These are phyloP conservation scores for Zancudomyces culisetae DNA, from an alignment of 371 early-diverging fungal genomes.

Conservation along the genomic window DNA sequence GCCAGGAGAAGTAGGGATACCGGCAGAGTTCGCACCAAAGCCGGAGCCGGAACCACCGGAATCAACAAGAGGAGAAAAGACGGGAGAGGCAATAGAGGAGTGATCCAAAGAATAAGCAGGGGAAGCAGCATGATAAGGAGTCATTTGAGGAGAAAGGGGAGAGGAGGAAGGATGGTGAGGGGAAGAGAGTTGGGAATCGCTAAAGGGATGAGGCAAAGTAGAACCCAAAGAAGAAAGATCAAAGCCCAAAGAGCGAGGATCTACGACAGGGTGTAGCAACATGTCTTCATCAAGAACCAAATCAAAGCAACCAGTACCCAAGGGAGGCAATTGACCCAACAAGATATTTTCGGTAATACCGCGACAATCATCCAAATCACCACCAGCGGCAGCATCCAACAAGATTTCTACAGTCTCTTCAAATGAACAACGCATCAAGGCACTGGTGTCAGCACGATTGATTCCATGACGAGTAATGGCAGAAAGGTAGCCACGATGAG, in stretches of 20 bases:
- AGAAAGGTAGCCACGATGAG: constrained; percentile 81
- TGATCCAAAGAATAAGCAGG: constrained; percentile 20
- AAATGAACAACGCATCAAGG: constrained; percentile 94
- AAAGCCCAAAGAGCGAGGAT: constrained; percentile 25
- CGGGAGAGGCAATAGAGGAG: constrained; percentile 17
- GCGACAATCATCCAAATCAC: constrained; percentile 83
- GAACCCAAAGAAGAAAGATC: no score
- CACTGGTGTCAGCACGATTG: constrained; percentile 92
- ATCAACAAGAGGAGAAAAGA: constrained; percentile 29
- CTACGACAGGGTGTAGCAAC: constrained; percentile 43
- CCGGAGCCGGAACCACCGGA: constrained; percentile 47
- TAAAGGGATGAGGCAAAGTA: no score
- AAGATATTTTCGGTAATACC: constrained; percentile 98
- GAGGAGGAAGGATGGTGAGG: constrained; percentile 13
- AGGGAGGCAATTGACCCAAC: constrained; percentile 94
- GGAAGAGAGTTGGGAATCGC: constrained; percentile 9
- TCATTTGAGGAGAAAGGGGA: constrained; percentile 24
- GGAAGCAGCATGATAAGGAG: constrained; percentile 24
- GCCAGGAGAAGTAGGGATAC: constrained; percentile 53
- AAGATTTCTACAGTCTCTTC: constrained; percentile 99
- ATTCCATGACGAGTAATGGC: constrained; percentile 99
- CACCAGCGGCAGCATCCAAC: constrained; percentile 89
- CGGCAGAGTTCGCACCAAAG: constrained; percentile 61
- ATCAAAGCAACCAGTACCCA: constrained; percentile 95
- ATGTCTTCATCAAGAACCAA: constrained; percentile 81